Evolutionary conservation across 345 rosid genomes (phyloP).

Genomic region (Eucalyptus cloeziana): DNA sequence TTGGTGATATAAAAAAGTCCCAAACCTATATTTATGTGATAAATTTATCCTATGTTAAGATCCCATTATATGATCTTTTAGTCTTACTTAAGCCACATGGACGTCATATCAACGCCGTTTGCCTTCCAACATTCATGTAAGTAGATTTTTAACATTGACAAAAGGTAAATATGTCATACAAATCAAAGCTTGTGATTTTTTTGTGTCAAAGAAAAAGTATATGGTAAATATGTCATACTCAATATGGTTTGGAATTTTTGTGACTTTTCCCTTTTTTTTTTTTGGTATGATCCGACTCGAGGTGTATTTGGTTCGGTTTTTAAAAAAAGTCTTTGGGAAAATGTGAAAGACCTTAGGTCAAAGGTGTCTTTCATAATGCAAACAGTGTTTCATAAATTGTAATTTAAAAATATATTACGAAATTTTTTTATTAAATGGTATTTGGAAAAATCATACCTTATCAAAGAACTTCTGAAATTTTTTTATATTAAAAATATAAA

Average conservation of each 20-base stretch:
- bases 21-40: too few species aligned
- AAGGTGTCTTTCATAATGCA: neutral
- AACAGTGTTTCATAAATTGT: neutral
- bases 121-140: neutral
- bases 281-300: neutral
- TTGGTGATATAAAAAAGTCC: too few species aligned
- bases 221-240: too few species aligned
- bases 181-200: accelerated
- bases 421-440: neutral
- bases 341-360: neutral
- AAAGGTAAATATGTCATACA: too few species aligned
- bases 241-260: too few species aligned
- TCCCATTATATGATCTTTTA: too few species aligned
- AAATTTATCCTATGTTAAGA: accelerated
- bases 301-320: neutral
- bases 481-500: neutral
- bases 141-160: too few species aligned
- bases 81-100: neutral
- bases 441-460: neutral
- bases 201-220: neutral
- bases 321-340: neutral
- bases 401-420: neutral
- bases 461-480: neutral
- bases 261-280: accelerated
- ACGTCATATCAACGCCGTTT: accelerated